These are phyloP conservation scores for Ganoderma boninense DNA, from an alignment of 1,284 basidiomycete species.

Conservation along the genomic window DNA sequence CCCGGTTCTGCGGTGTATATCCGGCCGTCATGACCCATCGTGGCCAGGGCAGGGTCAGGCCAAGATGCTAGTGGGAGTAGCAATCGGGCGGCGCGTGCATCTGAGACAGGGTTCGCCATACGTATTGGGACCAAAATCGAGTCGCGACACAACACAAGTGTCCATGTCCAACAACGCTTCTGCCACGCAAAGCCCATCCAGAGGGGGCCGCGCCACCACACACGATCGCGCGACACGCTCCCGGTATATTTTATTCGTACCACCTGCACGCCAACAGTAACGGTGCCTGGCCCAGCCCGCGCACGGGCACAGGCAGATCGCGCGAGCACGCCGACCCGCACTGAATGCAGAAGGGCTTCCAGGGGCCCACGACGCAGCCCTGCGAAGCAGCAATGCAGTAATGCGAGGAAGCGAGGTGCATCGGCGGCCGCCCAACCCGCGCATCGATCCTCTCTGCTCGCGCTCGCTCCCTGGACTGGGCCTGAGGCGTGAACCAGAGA, in stretches of 20 bases:
- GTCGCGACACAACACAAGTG: background rate
- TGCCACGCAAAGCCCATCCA: background rate
- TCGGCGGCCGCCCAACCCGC: background rate
- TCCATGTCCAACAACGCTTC: background rate
- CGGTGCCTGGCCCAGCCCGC: background rate
- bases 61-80: background rate
- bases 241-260: too few species aligned
- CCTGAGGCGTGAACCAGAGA: too few species aligned
- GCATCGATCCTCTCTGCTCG: background rate
- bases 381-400: background rate
- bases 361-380: background rate
- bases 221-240: background rate
- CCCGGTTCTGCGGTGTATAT: background rate
- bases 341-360: too few species aligned
- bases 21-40: too few species aligned
- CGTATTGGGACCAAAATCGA: background rate
- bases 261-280: background rate
- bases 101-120: background rate
- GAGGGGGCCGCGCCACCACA: background rate
- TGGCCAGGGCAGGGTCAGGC: background rate
- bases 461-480: too few species aligned
- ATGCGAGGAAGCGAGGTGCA: too few species aligned
- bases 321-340: background rate
- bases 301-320: background rate
- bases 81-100: background rate